phyloP scores from a whole-genome alignment of 176 grass and related monocot species.

The Carex pumila region DNA sequence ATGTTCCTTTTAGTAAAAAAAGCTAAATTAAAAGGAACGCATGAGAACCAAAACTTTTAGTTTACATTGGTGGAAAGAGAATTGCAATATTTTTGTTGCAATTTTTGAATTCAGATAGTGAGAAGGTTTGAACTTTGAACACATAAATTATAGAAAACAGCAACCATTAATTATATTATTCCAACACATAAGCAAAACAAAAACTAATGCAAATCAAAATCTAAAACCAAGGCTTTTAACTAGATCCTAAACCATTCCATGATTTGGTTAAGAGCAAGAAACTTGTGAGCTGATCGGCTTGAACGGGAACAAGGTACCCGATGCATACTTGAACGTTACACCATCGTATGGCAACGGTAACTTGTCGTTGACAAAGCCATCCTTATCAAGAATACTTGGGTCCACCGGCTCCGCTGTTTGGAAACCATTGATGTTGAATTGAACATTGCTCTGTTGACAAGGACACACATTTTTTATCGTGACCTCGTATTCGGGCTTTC shows the following conservation, averaged over 20 bases:
- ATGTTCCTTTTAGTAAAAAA: too few species aligned
- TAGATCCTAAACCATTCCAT: neutral
- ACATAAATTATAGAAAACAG: too few species aligned
- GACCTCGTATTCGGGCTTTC: neutral
- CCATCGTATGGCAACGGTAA: neutral
- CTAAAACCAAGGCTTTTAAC: neutral
- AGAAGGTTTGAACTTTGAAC: too few species aligned
- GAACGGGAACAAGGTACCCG: neutral
- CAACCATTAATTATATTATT: neutral
- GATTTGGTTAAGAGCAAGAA: neutral
- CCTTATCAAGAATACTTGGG: neutral
- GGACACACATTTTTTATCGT: neutral
- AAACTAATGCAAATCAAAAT: neutral
- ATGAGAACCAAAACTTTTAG: too few species aligned
- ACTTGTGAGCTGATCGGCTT: neutral
- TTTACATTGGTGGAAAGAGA: too few species aligned
- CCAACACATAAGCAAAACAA: neutral
- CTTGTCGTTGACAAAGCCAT: neutral
- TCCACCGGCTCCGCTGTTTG: neutral
- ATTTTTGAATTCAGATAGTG: too few species aligned
- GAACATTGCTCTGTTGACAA: neutral
- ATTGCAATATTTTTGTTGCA: too few species aligned
- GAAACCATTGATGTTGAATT: neutral
- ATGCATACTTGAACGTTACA: neutral
- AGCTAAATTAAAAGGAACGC: too few species aligned